Percentiles rank a stretch among this genome's conserved stretches.
phyloP scores from a whole-genome alignment of 768 basidiomycete genomes.

The Lactifluus rugatus region DNA sequence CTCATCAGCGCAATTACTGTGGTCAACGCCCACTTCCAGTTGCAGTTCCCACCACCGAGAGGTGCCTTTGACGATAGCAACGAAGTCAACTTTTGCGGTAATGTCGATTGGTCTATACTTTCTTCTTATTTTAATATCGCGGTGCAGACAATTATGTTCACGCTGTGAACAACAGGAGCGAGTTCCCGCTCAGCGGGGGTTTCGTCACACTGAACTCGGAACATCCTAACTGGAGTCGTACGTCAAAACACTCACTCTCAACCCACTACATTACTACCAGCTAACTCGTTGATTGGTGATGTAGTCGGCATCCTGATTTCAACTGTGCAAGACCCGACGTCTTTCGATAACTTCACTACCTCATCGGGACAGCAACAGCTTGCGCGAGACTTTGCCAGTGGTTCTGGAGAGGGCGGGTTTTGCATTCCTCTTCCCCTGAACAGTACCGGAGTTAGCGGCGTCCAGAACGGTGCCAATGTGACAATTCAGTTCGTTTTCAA shows the following conservation, averaged over 20 bases:
- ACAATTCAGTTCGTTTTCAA: conserved; percentile 61
- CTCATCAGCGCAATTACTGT: conserved; percentile 32
- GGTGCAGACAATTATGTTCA: conserved; percentile 51
- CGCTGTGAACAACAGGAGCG: conserved; percentile 45
- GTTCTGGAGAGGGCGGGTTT: conserved; percentile 46
- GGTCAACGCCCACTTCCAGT: conserved; percentile 67
- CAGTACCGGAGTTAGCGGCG: conserved; percentile 36
- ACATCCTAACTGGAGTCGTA: conserved; percentile 54
- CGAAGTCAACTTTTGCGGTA: conserved; percentile 63
- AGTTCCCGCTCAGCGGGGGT: conserved; percentile 58
- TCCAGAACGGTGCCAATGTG: conserved; percentile 57
- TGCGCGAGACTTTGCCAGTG: conserved; percentile 40
- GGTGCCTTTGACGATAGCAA: conserved; percentile 54
- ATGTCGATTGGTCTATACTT: background rate
- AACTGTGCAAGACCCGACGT: conserved; percentile 46
- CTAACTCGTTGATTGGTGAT: conserved; percentile 4
- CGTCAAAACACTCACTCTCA: conserved; percentile 17
- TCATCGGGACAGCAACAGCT: conserved; percentile 28
- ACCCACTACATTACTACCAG: background rate
- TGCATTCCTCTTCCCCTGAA: conserved; percentile 63
- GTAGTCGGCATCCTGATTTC: conserved; percentile 48
- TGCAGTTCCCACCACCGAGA: conserved; percentile 65
- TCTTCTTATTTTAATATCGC: background rate
- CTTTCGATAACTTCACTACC: conserved; percentile 52
- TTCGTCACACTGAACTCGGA: conserved; percentile 56